These are phyloP conservation scores for Clausena lansium DNA, from an alignment of 345 rosid species.

Conservation along the genomic window DNA sequence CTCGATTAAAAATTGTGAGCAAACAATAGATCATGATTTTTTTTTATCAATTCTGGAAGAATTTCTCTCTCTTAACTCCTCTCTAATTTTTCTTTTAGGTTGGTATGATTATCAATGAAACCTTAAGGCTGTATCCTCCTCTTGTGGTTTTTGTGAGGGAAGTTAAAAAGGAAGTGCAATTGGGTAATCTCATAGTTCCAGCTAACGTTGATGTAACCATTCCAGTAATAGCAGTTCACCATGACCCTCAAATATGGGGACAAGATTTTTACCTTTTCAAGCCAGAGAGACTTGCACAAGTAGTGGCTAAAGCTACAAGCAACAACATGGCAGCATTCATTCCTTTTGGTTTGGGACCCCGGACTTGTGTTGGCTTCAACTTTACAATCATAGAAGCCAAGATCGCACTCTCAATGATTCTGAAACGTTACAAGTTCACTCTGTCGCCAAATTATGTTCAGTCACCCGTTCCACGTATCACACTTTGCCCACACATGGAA, in stretches of 20 bases:
- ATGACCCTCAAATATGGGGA: constrained; percentile 30
- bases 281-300: constrained; percentile 25
- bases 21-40: neutral
- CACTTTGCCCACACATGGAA: constrained; percentile 30
- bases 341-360: constrained; percentile 37
- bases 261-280: constrained; percentile 35
- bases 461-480: constrained; percentile 15
- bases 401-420: constrained; percentile 38
- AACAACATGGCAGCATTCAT: constrained; percentile 17
- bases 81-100: constrained; percentile 10
- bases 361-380: constrained; percentile 30
- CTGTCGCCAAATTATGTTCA: constrained; percentile 37
- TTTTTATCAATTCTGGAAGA: too few species aligned
- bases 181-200: constrained; percentile 27
- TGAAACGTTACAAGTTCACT: constrained; percentile 28
- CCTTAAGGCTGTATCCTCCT: constrained; percentile 30
- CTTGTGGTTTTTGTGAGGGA: neutral
- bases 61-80: too few species aligned
- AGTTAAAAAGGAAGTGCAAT: neutral
- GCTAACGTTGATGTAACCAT: constrained; percentile 9
- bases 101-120: constrained; percentile 39
- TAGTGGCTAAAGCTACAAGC: constrained; percentile 36
- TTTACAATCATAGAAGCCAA: constrained; percentile 32
- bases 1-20: constrained; percentile 31
- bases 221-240: constrained; percentile 26